phyloP scores from a whole-genome alignment of 108 stramenopile genomes.

The Conticribra guillardii region DNA sequence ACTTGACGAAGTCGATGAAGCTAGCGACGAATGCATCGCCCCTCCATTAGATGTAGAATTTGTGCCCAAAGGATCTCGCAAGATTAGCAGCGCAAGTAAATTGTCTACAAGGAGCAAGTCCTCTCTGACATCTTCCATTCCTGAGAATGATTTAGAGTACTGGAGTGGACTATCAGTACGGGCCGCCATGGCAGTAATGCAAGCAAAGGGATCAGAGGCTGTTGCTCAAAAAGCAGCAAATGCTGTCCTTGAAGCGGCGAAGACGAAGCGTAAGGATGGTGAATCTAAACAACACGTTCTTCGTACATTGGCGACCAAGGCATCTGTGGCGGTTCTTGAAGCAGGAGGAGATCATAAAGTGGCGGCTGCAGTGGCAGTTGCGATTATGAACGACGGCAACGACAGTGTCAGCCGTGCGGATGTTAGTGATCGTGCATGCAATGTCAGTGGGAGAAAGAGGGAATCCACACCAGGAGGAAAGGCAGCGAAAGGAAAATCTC shows the following conservation, averaged over 20 bases:
- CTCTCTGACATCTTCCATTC: no score
- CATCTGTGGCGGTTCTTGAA: slow-evolving; percentile 30
- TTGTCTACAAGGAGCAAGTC: no score
- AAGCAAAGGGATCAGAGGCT: slow-evolving; percentile 27
- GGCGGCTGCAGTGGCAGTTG: slow-evolving; percentile 28
- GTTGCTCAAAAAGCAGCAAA: slow-evolving; percentile 31
- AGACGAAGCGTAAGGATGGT: not conserved
- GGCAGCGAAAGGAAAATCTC: not conserved
- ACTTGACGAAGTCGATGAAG: no score
- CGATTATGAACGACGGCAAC: slow-evolving; percentile 26
- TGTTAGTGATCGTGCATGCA: slow-evolving; percentile 1
- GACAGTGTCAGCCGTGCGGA: not conserved
- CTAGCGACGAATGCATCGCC: not conserved
- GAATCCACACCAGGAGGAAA: not conserved
- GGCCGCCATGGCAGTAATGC: slow-evolving; percentile 41
- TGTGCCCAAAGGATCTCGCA: no score
- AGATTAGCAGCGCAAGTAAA: no score
- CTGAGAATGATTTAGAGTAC: slow-evolving; percentile 4
- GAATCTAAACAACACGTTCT: slow-evolving; percentile 21
- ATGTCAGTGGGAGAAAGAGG: not conserved
- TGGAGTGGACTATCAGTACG: slow-evolving; percentile 37
- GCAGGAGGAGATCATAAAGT: slow-evolving; percentile 31
- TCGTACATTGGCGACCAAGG: slow-evolving; percentile 27
- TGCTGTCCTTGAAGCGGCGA: slow-evolving; percentile 23
- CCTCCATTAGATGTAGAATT: not conserved